A percentile compares a stretch with the other conserved stretches of the same genome.
Evolutionary conservation across 1,284 basidiomycete genomes (phyloP).

Genomic region (Entoloma clypeatum): DNA sequence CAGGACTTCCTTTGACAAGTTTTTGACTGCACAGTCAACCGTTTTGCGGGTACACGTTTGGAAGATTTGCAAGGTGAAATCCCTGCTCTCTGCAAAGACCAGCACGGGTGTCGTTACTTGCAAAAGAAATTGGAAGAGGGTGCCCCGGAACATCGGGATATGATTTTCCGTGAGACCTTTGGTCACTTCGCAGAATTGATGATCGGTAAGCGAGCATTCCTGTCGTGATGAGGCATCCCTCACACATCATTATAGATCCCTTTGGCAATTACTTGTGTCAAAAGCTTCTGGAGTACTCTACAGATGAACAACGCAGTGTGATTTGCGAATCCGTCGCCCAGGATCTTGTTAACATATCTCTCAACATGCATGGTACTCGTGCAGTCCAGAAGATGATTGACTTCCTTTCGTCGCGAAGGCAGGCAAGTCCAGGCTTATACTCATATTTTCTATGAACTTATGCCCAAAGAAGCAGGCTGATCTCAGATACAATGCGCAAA

Average conservation of each 20-base stretch:
- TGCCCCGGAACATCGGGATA: slow-evolving; percentile 90
- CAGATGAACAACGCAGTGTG: slow-evolving; percentile 95
- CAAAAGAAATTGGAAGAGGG: slow-evolving; percentile 99
- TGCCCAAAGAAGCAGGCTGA: slow-evolving; percentile 58
- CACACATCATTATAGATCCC: slow-evolving; percentile 59
- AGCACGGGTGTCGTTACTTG: slow-evolving; percentile 97
- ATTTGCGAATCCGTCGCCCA: slow-evolving; percentile 98
- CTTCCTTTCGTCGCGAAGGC: slow-evolving; percentile 92
- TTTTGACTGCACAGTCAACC: slow-evolving; percentile 64
- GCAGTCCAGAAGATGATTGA: slow-evolving; percentile 99
- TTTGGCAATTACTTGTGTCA: slow-evolving; percentile 99
- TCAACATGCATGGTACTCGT: slow-evolving; percentile 99
- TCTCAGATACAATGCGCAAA: slow-evolving; percentile 81
- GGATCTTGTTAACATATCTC: slow-evolving; percentile 95
- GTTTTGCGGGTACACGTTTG: slow-evolving; percentile 90
- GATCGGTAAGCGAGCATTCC: slow-evolving; percentile 61
- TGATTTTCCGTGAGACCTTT: slow-evolving; percentile 99
- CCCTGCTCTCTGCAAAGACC: slow-evolving; percentile 93
- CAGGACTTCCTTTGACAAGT: slow-evolving; percentile 9
- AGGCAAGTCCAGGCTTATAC: slow-evolving; percentile 55
- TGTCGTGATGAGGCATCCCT: not conserved
- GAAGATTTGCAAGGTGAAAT: slow-evolving; percentile 97
- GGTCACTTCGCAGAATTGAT: slow-evolving; percentile 98
- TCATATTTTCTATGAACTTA: slow-evolving; percentile 37
- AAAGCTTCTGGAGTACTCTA: slow-evolving; percentile 96